Conservation (phyloP, 495 filamentous ascomycete genomes). For the Monascus purpureus region DNA sequence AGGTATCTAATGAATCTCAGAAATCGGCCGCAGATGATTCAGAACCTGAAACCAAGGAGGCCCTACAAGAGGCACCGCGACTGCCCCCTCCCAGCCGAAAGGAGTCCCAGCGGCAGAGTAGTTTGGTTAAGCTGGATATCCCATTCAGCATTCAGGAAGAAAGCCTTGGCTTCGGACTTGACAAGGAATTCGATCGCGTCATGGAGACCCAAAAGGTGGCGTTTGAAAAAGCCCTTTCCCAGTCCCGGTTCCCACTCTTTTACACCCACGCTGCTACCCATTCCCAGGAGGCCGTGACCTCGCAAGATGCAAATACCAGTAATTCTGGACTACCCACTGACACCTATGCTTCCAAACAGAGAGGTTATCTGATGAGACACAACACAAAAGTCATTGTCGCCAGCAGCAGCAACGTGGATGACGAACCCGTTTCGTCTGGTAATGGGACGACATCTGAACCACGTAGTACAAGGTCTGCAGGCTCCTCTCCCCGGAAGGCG, state of each 20-base stretch:
- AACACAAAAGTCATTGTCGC: conserved; percentile 96
- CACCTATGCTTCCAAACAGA: conserved; percentile 47
- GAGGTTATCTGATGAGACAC: conserved; percentile 95
- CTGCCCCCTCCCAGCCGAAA: conserved; percentile 9
- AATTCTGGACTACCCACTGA: conserved; percentile 36
- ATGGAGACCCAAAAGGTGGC: conserved; percentile 97
- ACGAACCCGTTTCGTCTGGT: conserved; percentile 23
- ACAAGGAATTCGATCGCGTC: conserved; percentile 86
- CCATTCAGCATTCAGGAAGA: conserved; percentile 37
- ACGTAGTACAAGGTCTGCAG: conserved; percentile 46
- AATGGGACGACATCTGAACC: conserved; percentile 39
- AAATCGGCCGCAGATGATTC: conserved; percentile 15
- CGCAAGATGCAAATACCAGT: background rate
- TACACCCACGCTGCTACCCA: conserved; percentile 3
- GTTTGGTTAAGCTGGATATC: conserved; percentile 56
- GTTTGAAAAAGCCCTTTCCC: conserved; percentile 39
- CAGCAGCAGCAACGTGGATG: conserved; percentile 48
- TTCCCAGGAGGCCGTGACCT: conserved; percentile 3
- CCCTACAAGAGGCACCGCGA: conserved; percentile 4
- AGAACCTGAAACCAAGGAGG: conserved; percentile 8
- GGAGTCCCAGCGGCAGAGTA: conserved; percentile 30
- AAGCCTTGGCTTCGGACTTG: conserved; percentile 64
- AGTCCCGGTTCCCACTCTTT: conserved; percentile 4
- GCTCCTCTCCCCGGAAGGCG: conserved; percentile 58
- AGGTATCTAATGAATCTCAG: conserved; percentile 18